phyloP scores from a whole-genome alignment of 495 filamentous ascomycete species.

The Wilcoxina mikolae region DNA sequence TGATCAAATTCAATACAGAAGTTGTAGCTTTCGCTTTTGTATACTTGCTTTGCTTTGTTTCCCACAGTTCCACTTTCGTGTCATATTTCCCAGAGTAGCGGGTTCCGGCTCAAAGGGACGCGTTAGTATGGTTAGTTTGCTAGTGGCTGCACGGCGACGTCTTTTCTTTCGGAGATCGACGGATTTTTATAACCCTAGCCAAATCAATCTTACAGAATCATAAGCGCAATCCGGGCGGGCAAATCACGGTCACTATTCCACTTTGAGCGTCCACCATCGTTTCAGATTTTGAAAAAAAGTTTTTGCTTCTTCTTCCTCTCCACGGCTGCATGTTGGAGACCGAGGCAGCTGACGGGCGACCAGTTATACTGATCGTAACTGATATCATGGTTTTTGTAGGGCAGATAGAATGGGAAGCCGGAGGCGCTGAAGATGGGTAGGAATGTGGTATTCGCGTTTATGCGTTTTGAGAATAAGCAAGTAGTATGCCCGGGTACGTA shows the following conservation, averaged over 20 bases:
- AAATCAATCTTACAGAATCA: conserved; percentile 1
- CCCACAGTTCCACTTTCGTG: not conserved
- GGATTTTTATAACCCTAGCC: not conserved
- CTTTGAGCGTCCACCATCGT: conserved; percentile 2
- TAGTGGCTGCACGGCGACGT: not conserved
- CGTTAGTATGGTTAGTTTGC: not conserved
- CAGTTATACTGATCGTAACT: conserved; percentile 2
- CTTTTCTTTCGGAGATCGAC: conserved; percentile 4
- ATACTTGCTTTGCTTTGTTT: too few relatives aligned
- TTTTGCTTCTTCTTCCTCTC: conserved; percentile 6
- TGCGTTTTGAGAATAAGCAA: not conserved
- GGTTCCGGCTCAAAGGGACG: not conserved
- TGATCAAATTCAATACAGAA: too few relatives aligned
- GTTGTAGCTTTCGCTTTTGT: too few relatives aligned
- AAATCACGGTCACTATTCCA: conserved; percentile 6
- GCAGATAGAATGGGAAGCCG: not conserved
- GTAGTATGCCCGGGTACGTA: too few relatives aligned
- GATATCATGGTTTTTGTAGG: not conserved
- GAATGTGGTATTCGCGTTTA: not conserved
- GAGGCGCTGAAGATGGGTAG: not conserved
- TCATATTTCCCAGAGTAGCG: not conserved
- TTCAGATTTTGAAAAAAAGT: conserved; percentile 5
- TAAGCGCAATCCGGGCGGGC: conserved; percentile 1
- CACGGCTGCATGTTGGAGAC: not conserved
- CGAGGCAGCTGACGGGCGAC: not conserved